A percentile compares a stretch with the other conserved stretches of the same genome.
These are phyloP conservation scores for Xylaria grammica DNA, from an alignment of 495 filamentous ascomycete species.

Conservation along the genomic window DNA sequence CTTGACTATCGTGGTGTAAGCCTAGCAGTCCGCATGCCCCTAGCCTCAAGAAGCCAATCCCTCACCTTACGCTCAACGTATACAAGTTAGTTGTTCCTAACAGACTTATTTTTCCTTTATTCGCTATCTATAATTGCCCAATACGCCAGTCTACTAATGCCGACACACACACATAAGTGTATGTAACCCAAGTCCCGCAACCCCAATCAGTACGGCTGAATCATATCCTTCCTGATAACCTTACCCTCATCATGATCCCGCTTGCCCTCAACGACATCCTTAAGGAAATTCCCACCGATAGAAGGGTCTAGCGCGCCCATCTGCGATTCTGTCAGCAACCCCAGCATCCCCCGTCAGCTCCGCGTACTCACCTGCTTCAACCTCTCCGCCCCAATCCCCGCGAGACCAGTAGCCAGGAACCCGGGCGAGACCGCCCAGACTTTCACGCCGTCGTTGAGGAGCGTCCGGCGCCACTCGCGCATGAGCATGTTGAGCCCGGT, in stretches of 20 bases:
- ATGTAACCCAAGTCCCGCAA: not conserved
- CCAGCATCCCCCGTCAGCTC: not conserved
- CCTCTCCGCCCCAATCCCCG: constrained; percentile 36
- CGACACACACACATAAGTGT: not conserved
- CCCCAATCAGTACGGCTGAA: constrained; percentile 48
- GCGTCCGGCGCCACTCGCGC: constrained; percentile 58
- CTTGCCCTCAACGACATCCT: constrained; percentile 52
- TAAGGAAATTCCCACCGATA: constrained; percentile 50
- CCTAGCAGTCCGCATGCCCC: too few relatives aligned
- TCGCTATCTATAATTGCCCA: too few relatives aligned
- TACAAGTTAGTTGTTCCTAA: too few relatives aligned
- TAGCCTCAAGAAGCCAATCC: too few relatives aligned
- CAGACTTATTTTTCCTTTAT: too few relatives aligned
- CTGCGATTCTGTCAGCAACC: constrained; percentile 14
- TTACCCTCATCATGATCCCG: constrained; percentile 55
- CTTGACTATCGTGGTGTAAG: too few relatives aligned
- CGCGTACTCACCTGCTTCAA: constrained; percentile 39
- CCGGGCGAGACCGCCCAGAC: constrained; percentile 62
- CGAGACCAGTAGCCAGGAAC: constrained; percentile 60
- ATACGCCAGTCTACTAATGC: too few relatives aligned
- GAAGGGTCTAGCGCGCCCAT: constrained; percentile 51
- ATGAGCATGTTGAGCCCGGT: constrained; percentile 71
- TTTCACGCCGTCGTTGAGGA: constrained; percentile 66
- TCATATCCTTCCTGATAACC: constrained; percentile 39
- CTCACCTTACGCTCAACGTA: too few relatives aligned